phyloP scores from a whole-genome alignment of 371 early-diverging fungal genomes.

The Apophysomyces elegans region DNA sequence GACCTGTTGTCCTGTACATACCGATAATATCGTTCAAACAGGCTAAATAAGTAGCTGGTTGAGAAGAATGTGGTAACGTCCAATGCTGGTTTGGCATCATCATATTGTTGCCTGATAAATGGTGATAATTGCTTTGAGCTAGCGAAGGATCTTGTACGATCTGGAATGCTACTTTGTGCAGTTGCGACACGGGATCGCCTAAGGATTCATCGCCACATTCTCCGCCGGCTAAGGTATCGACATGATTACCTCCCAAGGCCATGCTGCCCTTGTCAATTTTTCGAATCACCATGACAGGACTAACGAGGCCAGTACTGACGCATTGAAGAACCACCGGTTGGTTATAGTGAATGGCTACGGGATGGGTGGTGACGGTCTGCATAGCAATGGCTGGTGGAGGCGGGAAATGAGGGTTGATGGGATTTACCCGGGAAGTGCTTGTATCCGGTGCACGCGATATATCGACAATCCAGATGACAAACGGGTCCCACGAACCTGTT shows the following conservation, averaged over 20 bases:
- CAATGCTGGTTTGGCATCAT: constrained; percentile 15
- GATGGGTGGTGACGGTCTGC: constrained; percentile 47
- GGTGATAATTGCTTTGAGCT: constrained; percentile 40
- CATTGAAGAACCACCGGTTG: constrained; percentile 85
- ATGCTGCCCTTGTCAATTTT: constrained; percentile 84
- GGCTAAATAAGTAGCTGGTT: constrained; percentile 69
- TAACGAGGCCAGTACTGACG: constrained; percentile 79
- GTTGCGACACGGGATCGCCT: constrained; percentile 81
- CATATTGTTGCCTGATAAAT: constrained; percentile 21
- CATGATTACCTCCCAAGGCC: constrained; percentile 68
- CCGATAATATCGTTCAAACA: constrained; percentile 82
- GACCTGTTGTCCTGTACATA: constrained; percentile 70
- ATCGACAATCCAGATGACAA: constrained; percentile 87
- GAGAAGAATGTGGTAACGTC: constrained; percentile 50
- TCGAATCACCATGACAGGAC: constrained; percentile 83
- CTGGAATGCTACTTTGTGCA: constrained; percentile 92
- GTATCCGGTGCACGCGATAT: constrained; percentile 54
- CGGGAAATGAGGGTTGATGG: constrained; percentile 64
- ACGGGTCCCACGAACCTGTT: constrained; percentile 85
- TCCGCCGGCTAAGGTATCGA: constrained; percentile 40
- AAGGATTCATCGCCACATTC: constrained; percentile 56
- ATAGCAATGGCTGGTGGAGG: constrained; percentile 80
- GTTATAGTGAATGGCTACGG: constrained; percentile 81
- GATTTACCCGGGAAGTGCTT: constrained; percentile 50
- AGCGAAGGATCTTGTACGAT: constrained; percentile 59